Base-by-base conservation (phyloP, 2,329 filamentous ascomycete genomes). In the Fusarium agapanthi region DNA sequence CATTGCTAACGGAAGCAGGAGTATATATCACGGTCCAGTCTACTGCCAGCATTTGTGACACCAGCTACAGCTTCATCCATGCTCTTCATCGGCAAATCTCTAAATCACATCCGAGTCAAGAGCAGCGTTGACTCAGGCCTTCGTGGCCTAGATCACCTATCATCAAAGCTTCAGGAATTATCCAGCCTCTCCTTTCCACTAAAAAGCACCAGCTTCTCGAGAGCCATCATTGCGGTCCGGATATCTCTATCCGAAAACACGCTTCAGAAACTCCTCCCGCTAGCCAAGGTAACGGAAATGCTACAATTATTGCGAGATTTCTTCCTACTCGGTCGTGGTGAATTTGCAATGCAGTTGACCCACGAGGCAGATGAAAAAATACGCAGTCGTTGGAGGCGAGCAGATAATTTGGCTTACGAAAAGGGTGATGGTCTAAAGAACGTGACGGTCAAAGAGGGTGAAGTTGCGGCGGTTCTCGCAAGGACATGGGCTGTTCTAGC, bases 281-380 rank as follows among this genome's bases (percentile, higher is more conserved):
- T 95, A 11, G 86, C 89, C 16, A 92, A 90, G 75, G 94, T 97
- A 8, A 84, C 94, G 11, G 92, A 96, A 72, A 90, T 93, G 55
- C 84, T 98, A 20, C 89, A 90, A 34, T 86, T 98, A 14, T 86
- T 98, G 3, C 89, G 95, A 53, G 91, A 96, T 63, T 98, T 97
- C 82, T 94, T 98, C 74, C 87, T 99, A 6, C 87, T 99, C 1
- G 92, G 93, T 2, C 89, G 94, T 38, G 95, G 95, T 58, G 96
- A 98, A 80, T 99, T 99, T 80, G 94, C 95, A 26, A 91, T 96
- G 82, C 92, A 93, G 1, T 83, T 99, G 32, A 94, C 97, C 3
- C 89, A 92, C 40, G 93, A 98, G 82, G 94, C 95, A 2, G 94
- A 98, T 74, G 89, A 92, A 61, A 92, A 91, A 74, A 88, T 96